Conservation (phyloP, 2,329 filamentous ascomycete species). For the Verticillium isaacii region DNA sequence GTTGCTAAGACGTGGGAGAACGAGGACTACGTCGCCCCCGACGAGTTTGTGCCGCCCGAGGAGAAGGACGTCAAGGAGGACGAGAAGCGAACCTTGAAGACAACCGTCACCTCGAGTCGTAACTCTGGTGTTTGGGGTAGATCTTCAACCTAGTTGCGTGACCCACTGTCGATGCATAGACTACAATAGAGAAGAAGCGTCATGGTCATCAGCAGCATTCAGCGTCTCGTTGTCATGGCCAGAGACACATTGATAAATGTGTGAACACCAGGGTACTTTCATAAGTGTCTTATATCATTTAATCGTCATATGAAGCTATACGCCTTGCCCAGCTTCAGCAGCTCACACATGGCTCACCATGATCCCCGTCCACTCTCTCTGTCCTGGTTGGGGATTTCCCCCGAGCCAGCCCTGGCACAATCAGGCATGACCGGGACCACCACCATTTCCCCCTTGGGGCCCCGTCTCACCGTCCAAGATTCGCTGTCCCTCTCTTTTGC, state of each 20-base stretch:
- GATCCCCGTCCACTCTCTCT: too few relatives aligned
- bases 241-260: too few relatives aligned
- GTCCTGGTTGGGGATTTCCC: not conserved
- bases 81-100: not conserved
- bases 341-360: too few relatives aligned
- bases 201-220: too few relatives aligned
- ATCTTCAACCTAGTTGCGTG: not conserved
- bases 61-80: conserved; percentile 19
- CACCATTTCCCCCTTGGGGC: not conserved
- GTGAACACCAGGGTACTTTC: too few relatives aligned
- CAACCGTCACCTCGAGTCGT: not conserved
- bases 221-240: too few relatives aligned
- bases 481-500: not conserved
- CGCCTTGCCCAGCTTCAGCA: too few relatives aligned
- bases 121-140: not conserved
- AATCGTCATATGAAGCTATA: too few relatives aligned
- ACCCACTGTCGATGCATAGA: too few relatives aligned
- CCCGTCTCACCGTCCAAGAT: not conserved
- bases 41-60: conserved; percentile 25
- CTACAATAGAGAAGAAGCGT: too few relatives aligned
- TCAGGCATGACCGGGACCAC: not conserved
- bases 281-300: too few relatives aligned
- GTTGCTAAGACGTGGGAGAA: conserved; percentile 31
- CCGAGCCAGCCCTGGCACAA: not conserved
- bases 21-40: conserved; percentile 31